Conservation (phyloP, 2,329 filamentous ascomycete genomes). For the Magnaporthiopsis incrustans region DNA sequence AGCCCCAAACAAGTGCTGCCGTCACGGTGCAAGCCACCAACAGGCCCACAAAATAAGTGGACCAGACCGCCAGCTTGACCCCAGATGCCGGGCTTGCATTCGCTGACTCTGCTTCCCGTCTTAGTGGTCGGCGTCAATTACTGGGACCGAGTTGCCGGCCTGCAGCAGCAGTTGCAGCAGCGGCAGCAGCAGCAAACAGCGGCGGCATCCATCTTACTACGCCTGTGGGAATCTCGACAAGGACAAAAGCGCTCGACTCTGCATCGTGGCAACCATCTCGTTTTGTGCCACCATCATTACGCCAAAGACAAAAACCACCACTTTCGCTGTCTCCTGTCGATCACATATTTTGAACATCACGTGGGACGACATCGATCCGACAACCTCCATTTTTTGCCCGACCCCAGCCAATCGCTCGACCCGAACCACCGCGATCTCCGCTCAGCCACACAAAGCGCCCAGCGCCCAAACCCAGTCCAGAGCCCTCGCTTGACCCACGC, state of each 20-base stretch:
- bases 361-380: conserved; percentile 1
- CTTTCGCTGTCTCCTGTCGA: not conserved
- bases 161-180: not conserved
- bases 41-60: not conserved
- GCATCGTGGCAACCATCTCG: not conserved
- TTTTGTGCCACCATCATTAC: not conserved
- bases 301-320: not conserved
- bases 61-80: not conserved
- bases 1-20: not conserved
- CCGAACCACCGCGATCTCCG: not conserved
- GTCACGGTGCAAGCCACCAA: not conserved
- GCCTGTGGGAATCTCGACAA: not conserved
- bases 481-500: not conserved
- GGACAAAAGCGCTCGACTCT: not conserved
- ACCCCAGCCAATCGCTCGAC: not conserved
- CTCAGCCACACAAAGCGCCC: conserved; percentile 1
- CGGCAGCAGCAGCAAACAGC: not conserved
- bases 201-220: not conserved
- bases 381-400: not conserved
- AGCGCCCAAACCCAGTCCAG: not conserved
- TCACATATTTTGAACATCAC: not conserved
- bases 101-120: not conserved
- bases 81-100: not conserved
- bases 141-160: not conserved
- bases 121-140: not conserved